Evolutionary conservation across 805 yeast species (phyloP), one percentile per base, ranked within the genome.

Genomic region (Torulaspora gathmanii): DNA sequence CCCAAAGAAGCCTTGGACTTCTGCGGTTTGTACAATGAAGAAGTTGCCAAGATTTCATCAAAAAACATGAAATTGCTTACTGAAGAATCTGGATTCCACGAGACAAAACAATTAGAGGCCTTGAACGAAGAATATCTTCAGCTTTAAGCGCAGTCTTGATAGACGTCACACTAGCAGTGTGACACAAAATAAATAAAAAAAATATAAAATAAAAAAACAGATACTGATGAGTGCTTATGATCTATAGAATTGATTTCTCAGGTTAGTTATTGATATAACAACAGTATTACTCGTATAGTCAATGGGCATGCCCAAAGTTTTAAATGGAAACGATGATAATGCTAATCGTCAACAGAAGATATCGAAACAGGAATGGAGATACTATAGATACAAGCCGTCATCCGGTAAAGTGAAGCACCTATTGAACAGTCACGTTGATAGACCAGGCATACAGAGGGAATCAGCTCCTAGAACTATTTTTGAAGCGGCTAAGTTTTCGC

Each of bases 1-100:
- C 96, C 96, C 1, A 67, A 57, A 15, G 82, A 75, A 4, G 80
- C 80, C 3, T 53, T 88, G 17, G 69, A 71, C 50, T 68, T 67
- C 33, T 74, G 80, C 55, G 88, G 84, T 0, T 61, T 81, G 22
- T 75, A 71, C 59, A 75, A 70, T 44, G 80, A 75, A 1, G 77
- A 74, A 42, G 79, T 72, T 20, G 79, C 69, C 46, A 54, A 50
- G 28, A 59, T 72, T 33, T 70, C 74, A 37, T 52, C 53, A 6
- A 58, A 63, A 40, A 77, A 79, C 53, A 65, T 70, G 33, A 31
- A 52, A 23, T 12, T 56, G 5, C 45, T 64, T 39, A 40, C 53
- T 1, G 53, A 53, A 12, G 26, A 57, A 23, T 52, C 58, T 33
- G 68, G 68, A 6, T 64, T 62, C 46, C 66, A 63, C 37, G 57